Base-by-base conservation (phyloP, 2,329 filamentous ascomycete species). In the Colletotrichum trifolii region DNA sequence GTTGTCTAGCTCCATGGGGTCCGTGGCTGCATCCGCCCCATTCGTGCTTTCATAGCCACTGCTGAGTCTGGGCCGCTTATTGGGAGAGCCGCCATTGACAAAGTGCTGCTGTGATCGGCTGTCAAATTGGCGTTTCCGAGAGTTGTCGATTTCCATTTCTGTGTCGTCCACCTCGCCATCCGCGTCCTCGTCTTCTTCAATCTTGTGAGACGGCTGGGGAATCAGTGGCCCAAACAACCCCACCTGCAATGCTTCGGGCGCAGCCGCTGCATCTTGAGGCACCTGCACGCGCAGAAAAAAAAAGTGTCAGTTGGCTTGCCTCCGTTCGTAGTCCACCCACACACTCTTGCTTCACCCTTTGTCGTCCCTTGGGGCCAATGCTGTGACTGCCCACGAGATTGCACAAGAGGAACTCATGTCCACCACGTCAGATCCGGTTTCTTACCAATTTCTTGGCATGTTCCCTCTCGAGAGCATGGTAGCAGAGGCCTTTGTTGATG, bases 401-500 rank as follows among this genome's bases (percentile, higher is more conserved):
- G 43, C 56, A 66, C 36, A 65, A 70, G 43, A 64, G 15, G 60
- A 53, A 49, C 64, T 64, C 50, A 47, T 36, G 54, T 40, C 57
- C 60, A 53, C 47, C 35, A 59, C 17, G 35, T 46, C 38, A 55
- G 58, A 55, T 48, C 65, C 47, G 56, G 50, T 53, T 53, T 63
- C 77, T 71, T 83, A 88, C 85, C 82, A 83, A 77, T 70, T 78
- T 78, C 60, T 78, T 77, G 70, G 79, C 78, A 74, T 81, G 82
- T 67, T 89, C 82, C 70, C 87, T 81, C 75, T 89, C 86, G 59
- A 87, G 80, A 52, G 83, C 84, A 73, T 85, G 80, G 77, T 88
- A 89, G 70, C 87, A 76, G 55, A 90, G 82, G 63, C 88, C 88
- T 77, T 86, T 86, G 76, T 90, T 89, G 69, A 90, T 77, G 68